Base-by-base conservation (phyloP, 192 early-diverging fungal genomes). In the Entophlyctis luteolus region DNA sequence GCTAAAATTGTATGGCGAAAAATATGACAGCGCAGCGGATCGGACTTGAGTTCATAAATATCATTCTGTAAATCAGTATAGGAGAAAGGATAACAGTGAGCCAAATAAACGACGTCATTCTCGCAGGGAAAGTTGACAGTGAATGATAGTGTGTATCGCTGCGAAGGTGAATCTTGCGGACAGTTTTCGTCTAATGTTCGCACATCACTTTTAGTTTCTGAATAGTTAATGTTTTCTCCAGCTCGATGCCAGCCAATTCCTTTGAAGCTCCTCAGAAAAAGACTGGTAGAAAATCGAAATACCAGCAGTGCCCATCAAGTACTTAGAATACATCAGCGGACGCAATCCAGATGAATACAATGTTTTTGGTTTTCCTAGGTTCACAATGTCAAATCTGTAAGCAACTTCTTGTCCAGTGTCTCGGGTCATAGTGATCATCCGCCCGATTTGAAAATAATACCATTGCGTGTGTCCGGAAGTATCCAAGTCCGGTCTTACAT, bases 11-110 rank as follows among this genome's bases (percentile, higher is more conserved):
- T 49, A 47, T 80, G 79, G 14, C 65, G 67, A 32, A 80, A 62
- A 20, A 60, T 34, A 10, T 48, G 20, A 0, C 53, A 20, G 1
- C 63, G 47, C 16, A 12, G 27, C 23, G 72, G 50, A 47, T 75
- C 53, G 36, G 28, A 42, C 50, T 72, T 75, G 0, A 79, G 59
- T 22, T 28, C 20, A 16, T 38, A 37, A 8, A 71, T 25, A 36
- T 75, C 80, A 47, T 27, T 48, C 56, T 80, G 79, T 34, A 75
- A 55, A 33, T 69, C 62, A 12, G 77, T 68, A 59, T 80, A 80
- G 1, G 76, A 72, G 58, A 78, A 80, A 12, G 79, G 79, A 67
- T 63, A 76, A 62, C 76, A 78, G 56, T 80, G 73, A 2, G 79
- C 69, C 37, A 80, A 65, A 57, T 79, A 79, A 31, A 65, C 46